A percentile compares a stretch with the other conserved stretches of the same genome.
phyloP scores from a whole-genome alignment of 2,329 filamentous ascomycete genomes.

The Monascus ruber region DNA sequence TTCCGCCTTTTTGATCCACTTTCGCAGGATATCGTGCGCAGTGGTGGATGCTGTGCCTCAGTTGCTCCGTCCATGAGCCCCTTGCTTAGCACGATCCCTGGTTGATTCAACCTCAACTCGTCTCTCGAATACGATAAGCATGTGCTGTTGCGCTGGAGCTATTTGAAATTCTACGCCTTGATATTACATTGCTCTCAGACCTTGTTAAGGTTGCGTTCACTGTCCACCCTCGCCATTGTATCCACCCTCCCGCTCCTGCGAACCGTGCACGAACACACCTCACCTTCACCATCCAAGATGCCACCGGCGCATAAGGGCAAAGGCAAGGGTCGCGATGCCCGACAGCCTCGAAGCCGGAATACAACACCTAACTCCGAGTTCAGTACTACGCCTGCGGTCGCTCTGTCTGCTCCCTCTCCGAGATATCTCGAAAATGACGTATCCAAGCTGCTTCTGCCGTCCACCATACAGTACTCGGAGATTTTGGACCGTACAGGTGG shows the following conservation, averaged over 20 bases:
- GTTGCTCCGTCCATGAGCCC: too few species aligned
- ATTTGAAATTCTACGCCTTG: not conserved
- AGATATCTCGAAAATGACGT: conserved; percentile 46
- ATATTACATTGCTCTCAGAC: not conserved
- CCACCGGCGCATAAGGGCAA: conserved; percentile 40
- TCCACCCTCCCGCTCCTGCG: too few species aligned
- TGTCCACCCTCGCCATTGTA: too few species aligned
- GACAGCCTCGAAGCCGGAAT: conserved; percentile 49
- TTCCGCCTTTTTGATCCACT: too few species aligned
- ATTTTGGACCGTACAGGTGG: conserved; percentile 45
- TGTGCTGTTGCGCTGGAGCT: not conserved
- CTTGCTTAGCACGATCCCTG: too few species aligned
- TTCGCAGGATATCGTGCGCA: too few species aligned
- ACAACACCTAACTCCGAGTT: conserved; percentile 49
- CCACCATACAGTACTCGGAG: conserved; percentile 44
- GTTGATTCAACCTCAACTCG: not conserved
- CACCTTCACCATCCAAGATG: conserved; percentile 17
- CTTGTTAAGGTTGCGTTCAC: not conserved
- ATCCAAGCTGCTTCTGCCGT: conserved; percentile 36
- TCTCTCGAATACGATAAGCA: not conserved
- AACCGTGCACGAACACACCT: not conserved
- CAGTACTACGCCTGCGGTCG: conserved; percentile 31
- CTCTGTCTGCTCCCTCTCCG: conserved; percentile 18
- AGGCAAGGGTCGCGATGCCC: conserved; percentile 41
- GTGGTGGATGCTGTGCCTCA: too few species aligned